Evolutionary conservation across 1,284 basidiomycete genomes (phyloP).

Genomic region (Tetrapyrgos nigripes): DNA sequence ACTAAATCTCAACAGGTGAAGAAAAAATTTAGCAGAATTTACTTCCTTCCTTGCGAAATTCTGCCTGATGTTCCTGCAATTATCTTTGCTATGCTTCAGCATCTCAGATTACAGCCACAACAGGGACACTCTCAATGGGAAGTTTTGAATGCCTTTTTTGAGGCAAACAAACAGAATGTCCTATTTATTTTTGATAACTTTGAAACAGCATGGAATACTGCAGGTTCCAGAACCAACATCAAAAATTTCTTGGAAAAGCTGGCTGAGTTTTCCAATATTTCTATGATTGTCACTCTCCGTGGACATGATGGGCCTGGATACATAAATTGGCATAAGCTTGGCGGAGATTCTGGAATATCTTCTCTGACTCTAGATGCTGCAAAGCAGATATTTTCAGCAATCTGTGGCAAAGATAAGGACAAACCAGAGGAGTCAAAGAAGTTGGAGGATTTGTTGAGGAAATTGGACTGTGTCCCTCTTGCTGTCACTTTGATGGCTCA

Average conservation of each 20-base stretch:
- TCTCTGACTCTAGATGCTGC: not conserved
- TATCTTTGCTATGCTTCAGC: not conserved
- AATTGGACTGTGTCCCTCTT: not conserved
- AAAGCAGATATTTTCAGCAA: not conserved
- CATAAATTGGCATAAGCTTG: not conserved
- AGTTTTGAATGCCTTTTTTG: not conserved
- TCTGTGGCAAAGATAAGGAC: not conserved
- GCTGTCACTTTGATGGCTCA: not conserved
- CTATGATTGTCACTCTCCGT: not conserved
- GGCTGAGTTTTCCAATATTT: not conserved
- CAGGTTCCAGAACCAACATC: not conserved
- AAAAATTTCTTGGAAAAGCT: not conserved
- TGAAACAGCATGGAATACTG: constrained; percentile 3
- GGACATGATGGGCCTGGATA: not conserved
- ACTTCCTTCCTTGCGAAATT: constrained; percentile 4
- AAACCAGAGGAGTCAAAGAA: not conserved
- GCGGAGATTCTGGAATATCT: not conserved
- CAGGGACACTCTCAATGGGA: not conserved
- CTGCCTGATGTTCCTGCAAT: not conserved
- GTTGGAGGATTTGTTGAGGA: not conserved
- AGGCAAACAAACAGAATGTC: not conserved
- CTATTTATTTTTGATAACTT: constrained; percentile 3
- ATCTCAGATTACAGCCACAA: not conserved
- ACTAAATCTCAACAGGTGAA: not conserved
- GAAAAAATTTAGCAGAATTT: not conserved